Conservation (phyloP, 2,329 filamentous ascomycete species). For the Aureobasidium sp. region DNA sequence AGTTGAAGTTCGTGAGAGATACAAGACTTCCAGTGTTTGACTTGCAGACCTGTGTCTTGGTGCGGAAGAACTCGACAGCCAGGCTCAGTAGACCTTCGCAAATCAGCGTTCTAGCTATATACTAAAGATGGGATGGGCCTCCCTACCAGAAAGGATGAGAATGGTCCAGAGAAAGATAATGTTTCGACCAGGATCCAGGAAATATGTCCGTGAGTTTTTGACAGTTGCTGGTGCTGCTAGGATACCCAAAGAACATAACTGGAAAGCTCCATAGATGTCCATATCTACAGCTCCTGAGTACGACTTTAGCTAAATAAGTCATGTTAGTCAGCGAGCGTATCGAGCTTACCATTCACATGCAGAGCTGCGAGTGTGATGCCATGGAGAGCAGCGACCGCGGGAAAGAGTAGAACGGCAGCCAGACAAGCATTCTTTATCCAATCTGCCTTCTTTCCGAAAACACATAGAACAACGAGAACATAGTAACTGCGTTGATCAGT, state of each 20-base stretch:
- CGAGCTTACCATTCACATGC: conserved; percentile 48
- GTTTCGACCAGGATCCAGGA: conserved; percentile 54
- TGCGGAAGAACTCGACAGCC: conserved; percentile 57
- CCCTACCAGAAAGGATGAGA: conserved; percentile 50
- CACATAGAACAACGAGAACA: conserved; percentile 53
- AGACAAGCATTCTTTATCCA: conserved; percentile 57
- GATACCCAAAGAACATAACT: conserved; percentile 58
- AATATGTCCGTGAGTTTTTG: conserved; percentile 55
- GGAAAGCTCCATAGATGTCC: conserved; percentile 61
- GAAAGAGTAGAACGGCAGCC: conserved; percentile 54
- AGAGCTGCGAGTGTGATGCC: conserved; percentile 52
- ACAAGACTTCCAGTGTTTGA: conserved; percentile 30
- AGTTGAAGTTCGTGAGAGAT: background rate
- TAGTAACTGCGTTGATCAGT: conserved; percentile 46
- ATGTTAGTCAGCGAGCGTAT: background rate
- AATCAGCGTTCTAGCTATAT: background rate
- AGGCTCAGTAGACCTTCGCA: conserved; percentile 50
- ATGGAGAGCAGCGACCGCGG: conserved; percentile 56
- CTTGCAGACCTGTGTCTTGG: conserved; percentile 37
- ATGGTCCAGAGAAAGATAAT: conserved; percentile 60
- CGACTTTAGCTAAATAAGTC: conserved; percentile 14
- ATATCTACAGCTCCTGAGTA: conserved; percentile 55
- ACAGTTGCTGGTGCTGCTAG: conserved; percentile 56
- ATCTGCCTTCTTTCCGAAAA: conserved; percentile 52
- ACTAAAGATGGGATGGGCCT: background rate